Conservation (phyloP, 1,139 yeast genomes). For the Geotrichum bryndzae region DNA sequence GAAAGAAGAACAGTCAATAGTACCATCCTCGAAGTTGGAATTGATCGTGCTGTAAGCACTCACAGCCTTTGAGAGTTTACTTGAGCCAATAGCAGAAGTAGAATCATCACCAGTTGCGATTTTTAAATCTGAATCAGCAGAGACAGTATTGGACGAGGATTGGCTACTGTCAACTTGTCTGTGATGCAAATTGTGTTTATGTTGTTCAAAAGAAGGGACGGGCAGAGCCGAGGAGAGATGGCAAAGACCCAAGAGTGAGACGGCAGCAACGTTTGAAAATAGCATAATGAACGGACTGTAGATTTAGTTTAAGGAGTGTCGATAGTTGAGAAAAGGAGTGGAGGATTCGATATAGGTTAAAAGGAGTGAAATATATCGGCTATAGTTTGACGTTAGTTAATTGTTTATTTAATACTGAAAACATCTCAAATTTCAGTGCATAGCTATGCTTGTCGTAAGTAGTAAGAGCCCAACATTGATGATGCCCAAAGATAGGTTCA, state of each 20-base stretch:
- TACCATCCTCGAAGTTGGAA: slow-evolving; percentile 71
- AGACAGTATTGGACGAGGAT: not conserved
- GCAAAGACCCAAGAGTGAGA: not conserved
- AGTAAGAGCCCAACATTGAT: not conserved
- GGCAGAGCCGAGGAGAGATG: not conserved
- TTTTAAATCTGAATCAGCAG: slow-evolving; percentile 37
- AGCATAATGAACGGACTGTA: not conserved
- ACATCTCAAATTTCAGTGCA: not conserved
- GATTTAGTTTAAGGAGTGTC: not conserved
- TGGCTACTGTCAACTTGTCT: not conserved
- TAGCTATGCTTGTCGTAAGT: not conserved
- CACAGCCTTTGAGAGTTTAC: slow-evolving; percentile 49
- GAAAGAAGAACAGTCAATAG: slow-evolving; percentile 65
- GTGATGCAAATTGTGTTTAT: not conserved
- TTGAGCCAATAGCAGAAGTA: slow-evolving; percentile 27
- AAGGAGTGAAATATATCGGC: not conserved
- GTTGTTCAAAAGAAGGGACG: not conserved
- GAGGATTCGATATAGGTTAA: not conserved
- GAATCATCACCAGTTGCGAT: slow-evolving; percentile 28
- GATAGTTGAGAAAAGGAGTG: not conserved
- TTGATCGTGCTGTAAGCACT: slow-evolving; percentile 49
- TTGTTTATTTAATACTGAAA: not conserved
- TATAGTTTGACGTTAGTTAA: not conserved
- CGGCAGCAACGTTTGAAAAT: not conserved
- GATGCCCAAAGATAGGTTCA: no score